Base-by-base conservation (phyloP, 306 rosid species). In the Ziziphus jujuba region DNA sequence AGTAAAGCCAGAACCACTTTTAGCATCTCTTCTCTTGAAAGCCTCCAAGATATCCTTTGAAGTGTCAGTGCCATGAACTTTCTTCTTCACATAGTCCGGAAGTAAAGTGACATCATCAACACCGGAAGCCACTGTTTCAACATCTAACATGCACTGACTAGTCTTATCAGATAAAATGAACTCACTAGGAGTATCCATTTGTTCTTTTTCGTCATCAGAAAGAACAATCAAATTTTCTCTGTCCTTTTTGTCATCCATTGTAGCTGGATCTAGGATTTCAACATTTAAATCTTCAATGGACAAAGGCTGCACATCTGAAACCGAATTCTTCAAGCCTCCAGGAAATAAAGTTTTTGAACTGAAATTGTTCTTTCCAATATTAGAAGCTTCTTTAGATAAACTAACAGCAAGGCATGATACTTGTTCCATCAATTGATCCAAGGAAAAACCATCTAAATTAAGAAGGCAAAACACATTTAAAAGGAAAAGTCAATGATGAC, bases 161-260 rank as follows among this genome's bases (percentile, higher is more conserved):
- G 63, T 52, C 61, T 71, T 70, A 74, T 81, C 84, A 48, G 80
- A 68, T 72, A 61, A 65, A 74, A 65, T 66, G 78, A 56, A 70
- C 49, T 49, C 74, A 58, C 25, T 59, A 12, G 84, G 56, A 67
- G 56, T 63, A 63, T 64, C 68, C 69, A 76, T 10, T 40, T 9
- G 14, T 40, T 40, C 82, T 69, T 58, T 76, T 75, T 93, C 98
- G 72, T 88, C 95, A 80, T 93, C 98, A 53, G 96, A 93, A 75
- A 88, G 91, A 63, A 93, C 74, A 75, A 87, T 79, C 63, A 81
- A 22, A 61, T 72, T 63, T 69, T 76, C 75, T 44, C 25, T 35
- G 44, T 48, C 71, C 48, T 73, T 77, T 80, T 72, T 69, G 64
- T 70, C 20, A 25, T 69, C 44, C 54, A 34, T 71, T 47, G 48